Evolutionary conservation across 768 basidiomycete genomes (phyloP).

Genomic region (Jaapia argillacea): DNA sequence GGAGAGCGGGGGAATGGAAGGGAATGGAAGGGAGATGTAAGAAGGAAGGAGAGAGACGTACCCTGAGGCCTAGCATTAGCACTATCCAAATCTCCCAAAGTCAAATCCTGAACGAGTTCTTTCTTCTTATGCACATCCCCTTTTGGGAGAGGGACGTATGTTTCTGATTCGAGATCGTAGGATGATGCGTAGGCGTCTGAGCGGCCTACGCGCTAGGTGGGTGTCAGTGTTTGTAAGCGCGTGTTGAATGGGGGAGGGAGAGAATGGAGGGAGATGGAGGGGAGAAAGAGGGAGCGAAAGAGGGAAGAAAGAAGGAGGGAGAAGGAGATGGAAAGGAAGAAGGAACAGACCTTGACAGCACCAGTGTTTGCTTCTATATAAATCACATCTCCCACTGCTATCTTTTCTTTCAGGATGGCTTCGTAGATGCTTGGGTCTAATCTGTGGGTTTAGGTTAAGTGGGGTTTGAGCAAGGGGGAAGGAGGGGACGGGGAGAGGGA

Average conservation of each 20-base stretch:
- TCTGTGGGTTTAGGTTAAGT: too few relatives aligned
- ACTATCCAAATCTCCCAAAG: constrained; percentile 89
- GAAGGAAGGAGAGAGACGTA: background rate
- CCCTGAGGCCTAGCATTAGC: constrained; percentile 95
- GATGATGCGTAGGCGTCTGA: constrained; percentile 97
- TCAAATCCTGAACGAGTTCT: constrained; percentile 92
- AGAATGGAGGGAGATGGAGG: background rate
- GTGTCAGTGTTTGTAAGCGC: too few relatives aligned
- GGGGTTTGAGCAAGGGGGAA: too few relatives aligned
- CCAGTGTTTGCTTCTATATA: constrained; percentile 93
- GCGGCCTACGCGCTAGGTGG: constrained; percentile 94
- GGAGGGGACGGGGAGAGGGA: too few relatives aligned
- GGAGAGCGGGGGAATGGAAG: too few relatives aligned
- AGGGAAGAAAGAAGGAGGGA: background rate
- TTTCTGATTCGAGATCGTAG: constrained; percentile 96
- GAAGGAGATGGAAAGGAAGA: background rate
- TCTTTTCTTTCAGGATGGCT: constrained; percentile 94
- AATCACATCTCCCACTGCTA: constrained; percentile 93
- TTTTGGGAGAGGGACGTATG: constrained; percentile 95
- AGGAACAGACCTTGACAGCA: constrained; percentile 76
- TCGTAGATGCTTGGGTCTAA: constrained; percentile 97
- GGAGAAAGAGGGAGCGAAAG: background rate
- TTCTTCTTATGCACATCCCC: constrained; percentile 95
- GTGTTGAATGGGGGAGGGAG: background rate
- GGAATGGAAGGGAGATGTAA: background rate